phyloP scores from a whole-genome alignment of 768 basidiomycete genomes.

The Leccinum broughii region DNA sequence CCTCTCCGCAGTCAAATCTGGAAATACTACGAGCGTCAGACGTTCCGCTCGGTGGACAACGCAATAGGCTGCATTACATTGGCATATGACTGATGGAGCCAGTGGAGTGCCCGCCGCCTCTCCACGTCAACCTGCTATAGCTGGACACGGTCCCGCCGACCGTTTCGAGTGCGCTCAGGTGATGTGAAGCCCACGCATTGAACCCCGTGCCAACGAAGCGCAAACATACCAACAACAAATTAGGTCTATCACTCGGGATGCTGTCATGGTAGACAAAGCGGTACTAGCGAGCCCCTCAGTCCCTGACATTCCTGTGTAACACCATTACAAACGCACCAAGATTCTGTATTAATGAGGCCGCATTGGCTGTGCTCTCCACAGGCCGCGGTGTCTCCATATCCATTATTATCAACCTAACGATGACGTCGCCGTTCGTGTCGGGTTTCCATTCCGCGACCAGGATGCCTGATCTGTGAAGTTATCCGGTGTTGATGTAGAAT shows the following conservation, averaged over 20 bases:
- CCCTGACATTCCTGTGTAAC: constrained; percentile 27
- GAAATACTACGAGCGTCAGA: constrained; percentile 7
- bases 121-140: constrained; percentile 15
- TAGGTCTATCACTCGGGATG: constrained; percentile 26
- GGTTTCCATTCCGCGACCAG: constrained; percentile 27
- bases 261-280: constrained; percentile 26
- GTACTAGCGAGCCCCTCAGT: constrained; percentile 17
- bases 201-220: constrained; percentile 28
- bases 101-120: constrained; percentile 1
- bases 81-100: constrained; percentile 9
- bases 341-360: constrained; percentile 15
- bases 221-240: constrained; percentile 14
- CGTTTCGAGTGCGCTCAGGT: constrained; percentile 21
- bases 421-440: constrained; percentile 21
- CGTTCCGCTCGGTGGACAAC: constrained; percentile 7
- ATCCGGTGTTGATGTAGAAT: constrained; percentile 21
- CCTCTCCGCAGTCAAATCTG: constrained; percentile 1
- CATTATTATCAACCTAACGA: constrained; percentile 20
- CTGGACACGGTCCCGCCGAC: constrained; percentile 10
- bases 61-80: constrained; percentile 2
- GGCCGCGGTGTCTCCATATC: constrained; percentile 6
- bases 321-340: constrained; percentile 9
- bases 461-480: constrained; percentile 24
- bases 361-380: constrained; percentile 27
- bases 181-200: constrained; percentile 22